These are phyloP conservation scores for Brassica juncea DNA, from an alignment of 345 rosid genomes.

Conservation along the genomic window DNA sequence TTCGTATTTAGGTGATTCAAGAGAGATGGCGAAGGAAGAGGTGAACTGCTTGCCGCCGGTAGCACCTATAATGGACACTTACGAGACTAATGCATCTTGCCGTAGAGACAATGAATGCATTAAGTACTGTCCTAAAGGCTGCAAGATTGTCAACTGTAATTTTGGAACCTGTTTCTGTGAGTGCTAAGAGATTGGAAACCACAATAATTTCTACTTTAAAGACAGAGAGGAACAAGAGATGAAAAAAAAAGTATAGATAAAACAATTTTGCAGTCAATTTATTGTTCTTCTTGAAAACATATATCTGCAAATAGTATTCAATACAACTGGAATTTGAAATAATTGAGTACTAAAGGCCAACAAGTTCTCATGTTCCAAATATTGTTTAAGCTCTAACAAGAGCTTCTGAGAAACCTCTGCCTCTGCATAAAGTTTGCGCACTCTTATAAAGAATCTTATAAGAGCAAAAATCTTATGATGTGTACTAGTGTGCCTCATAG, in stretches of 20 bases:
- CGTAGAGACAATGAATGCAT: slow-evolving; percentile 17
- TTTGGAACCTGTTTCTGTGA: slow-evolving; percentile 37
- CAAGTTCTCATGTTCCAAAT: background rate
- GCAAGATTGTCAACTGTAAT: slow-evolving; percentile 34
- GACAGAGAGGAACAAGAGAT: background rate
- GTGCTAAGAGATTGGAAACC: slow-evolving; percentile 17
- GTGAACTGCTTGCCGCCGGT: slow-evolving; percentile 11
- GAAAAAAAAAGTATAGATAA: background rate
- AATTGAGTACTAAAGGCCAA: background rate
- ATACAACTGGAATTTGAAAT: background rate
- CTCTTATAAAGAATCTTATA: background rate
- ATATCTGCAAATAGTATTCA: background rate
- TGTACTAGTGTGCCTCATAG: background rate
- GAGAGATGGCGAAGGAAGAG: slow-evolving; percentile 33
- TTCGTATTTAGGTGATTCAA: slow-evolving; percentile 13
- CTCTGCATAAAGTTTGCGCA: background rate
- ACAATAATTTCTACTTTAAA: background rate
- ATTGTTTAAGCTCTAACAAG: background rate
- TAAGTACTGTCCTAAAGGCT: slow-evolving; percentile 27
- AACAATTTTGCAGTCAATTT: background rate
- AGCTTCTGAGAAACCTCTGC: background rate
- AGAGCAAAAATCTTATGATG: background rate
- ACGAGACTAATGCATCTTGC: slow-evolving; percentile 26
- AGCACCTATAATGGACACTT: background rate
- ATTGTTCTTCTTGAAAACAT: background rate